Evolutionary conservation across 306 rosid genomes (phyloP).

Genomic region (Cucumis melo): DNA sequence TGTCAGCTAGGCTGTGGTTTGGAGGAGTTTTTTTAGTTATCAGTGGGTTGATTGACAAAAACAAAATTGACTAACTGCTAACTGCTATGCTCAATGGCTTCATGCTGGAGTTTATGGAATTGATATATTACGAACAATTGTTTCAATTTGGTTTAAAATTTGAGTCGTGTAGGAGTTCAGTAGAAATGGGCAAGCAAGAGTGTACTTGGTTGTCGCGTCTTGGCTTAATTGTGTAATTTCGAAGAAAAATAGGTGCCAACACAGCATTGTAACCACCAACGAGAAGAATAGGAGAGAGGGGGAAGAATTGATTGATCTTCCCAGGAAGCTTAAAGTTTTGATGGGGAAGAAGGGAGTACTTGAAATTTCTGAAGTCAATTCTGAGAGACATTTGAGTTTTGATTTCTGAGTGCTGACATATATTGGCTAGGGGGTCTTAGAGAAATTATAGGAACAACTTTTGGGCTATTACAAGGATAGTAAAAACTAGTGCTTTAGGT

Average conservation of each 20-base stretch:
- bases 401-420: not conserved
- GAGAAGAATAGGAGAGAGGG: not conserved
- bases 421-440: not conserved
- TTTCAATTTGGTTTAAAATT: not conserved
- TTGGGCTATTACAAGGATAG: not conserved
- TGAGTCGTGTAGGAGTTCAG: not conserved
- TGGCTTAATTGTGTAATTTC: not conserved
- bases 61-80: not conserved
- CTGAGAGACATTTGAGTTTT: not conserved
- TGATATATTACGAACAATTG: not conserved
- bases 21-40: not conserved
- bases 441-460: not conserved
- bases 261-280: not conserved
- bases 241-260: not conserved
- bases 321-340: not conserved
- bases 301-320: not conserved
- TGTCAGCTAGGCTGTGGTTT: not conserved
- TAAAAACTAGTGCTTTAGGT: not conserved
- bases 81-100: not conserved
- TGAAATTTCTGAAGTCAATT: not conserved
- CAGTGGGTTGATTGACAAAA: not conserved
- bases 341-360: not conserved
- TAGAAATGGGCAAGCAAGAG: not conserved
- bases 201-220: not conserved
- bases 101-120: not conserved